These are phyloP conservation scores for Peronospora farinosa DNA, from an alignment of 352 stramenopile species.

Conservation along the genomic window DNA sequence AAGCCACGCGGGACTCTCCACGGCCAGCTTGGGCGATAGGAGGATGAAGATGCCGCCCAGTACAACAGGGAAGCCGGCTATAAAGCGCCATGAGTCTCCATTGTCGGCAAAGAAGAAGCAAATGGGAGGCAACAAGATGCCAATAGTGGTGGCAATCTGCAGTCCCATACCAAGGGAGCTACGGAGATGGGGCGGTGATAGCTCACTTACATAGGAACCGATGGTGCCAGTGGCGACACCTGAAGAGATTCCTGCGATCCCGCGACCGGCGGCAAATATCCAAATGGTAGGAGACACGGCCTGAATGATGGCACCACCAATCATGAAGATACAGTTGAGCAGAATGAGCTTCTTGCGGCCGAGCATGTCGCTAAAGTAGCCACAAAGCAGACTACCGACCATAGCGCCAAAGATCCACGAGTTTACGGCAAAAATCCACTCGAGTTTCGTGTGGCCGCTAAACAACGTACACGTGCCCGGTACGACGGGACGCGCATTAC, in stretches of 20 bases:
- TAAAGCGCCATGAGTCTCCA: slow-evolving; percentile 37
- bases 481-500: slow-evolving; percentile 34
- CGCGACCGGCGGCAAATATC: slow-evolving; percentile 28
- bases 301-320: slow-evolving; percentile 32
- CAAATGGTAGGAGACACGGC: slow-evolving; percentile 24
- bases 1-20: slow-evolving; percentile 17
- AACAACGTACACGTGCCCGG: slow-evolving; percentile 37
- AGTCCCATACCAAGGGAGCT: slow-evolving; percentile 24
- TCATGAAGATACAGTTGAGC: slow-evolving; percentile 34
- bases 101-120: slow-evolving; percentile 28
- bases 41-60: slow-evolving; percentile 35
- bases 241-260: slow-evolving; percentile 12
- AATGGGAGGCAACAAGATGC: slow-evolving; percentile 23
- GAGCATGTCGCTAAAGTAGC: slow-evolving; percentile 27
- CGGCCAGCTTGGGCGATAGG: slow-evolving; percentile 16
- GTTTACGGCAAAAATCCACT: slow-evolving; percentile 24
- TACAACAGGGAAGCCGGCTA: slow-evolving; percentile 43
- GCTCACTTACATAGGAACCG: slow-evolving; percentile 14
- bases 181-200: slow-evolving; percentile 19
- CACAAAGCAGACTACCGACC: slow-evolving; percentile 37
- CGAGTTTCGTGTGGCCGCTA: slow-evolving; percentile 30
- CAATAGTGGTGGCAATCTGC: slow-evolving; percentile 28
- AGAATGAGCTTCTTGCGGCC: slow-evolving; percentile 27
- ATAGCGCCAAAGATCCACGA: slow-evolving; percentile 52
- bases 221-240: slow-evolving; percentile 9